A percentile compares a stretch with the other conserved stretches of the same genome.
Evolutionary conservation across 2,329 filamentous ascomycete genomes (phyloP).

Genomic region (Claviceps maximensis): DNA sequence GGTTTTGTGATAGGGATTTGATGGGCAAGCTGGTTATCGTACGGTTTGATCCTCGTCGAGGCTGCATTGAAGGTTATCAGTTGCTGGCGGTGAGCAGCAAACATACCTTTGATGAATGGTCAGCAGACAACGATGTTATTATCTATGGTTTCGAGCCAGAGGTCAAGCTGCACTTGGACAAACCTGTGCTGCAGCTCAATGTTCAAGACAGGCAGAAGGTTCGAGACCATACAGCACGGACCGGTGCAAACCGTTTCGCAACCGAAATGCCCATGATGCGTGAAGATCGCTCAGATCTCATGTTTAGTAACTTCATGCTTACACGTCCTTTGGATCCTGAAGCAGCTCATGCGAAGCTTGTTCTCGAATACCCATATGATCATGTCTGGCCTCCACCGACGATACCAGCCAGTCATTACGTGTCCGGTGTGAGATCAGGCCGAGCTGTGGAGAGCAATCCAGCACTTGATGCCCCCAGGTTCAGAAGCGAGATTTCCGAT

Average conservation of each 20-base stretch:
- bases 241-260: slow-evolving; percentile 27
- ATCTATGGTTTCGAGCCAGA: slow-evolving; percentile 61
- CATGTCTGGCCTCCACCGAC: slow-evolving; percentile 64
- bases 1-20: slow-evolving; percentile 67
- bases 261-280: slow-evolving; percentile 41
- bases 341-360: slow-evolving; percentile 18
- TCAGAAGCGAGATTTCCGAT: slow-evolving; percentile 49
- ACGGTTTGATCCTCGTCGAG: slow-evolving; percentile 60
- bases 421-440: slow-evolving; percentile 21
- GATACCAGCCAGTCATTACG: slow-evolving; percentile 50
- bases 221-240: slow-evolving; percentile 10
- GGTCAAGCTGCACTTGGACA: slow-evolving; percentile 60
- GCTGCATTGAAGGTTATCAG: slow-evolving; percentile 69
- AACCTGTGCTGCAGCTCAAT: slow-evolving; percentile 51
- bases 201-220: slow-evolving; percentile 12
- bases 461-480: slow-evolving; percentile 28
- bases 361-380: slow-evolving; percentile 28
- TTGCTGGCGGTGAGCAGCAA: slow-evolving; percentile 51
- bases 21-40: slow-evolving; percentile 62
- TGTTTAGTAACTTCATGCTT: slow-evolving; percentile 57
- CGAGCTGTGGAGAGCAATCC: slow-evolving; percentile 13
- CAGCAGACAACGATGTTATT: slow-evolving; percentile 48
- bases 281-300: slow-evolving; percentile 29
- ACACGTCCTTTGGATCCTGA: slow-evolving; percentile 35
- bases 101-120: slow-evolving; percentile 49